phyloP scores from a whole-genome alignment of 2,329 filamentous ascomycete genomes.

The Phialemoniopsis sp. region DNA sequence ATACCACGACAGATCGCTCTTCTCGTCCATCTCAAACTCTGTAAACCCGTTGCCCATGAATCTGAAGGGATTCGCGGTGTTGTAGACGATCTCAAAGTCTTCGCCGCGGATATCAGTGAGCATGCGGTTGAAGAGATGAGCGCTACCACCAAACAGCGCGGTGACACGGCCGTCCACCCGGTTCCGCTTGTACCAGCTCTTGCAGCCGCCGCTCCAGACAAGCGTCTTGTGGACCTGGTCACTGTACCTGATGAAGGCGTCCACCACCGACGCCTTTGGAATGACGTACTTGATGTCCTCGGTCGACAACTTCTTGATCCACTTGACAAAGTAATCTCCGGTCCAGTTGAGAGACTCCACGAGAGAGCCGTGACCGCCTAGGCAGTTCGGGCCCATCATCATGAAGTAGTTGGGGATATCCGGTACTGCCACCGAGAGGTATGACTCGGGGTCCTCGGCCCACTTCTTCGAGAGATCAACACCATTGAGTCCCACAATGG shows the following conservation, averaged over 20 bases:
- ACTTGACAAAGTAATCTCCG: constrained; percentile 41
- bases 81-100: constrained; percentile 16
- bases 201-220: constrained; percentile 9
- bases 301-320: constrained; percentile 41
- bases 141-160: constrained; percentile 10
- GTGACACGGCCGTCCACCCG: constrained; percentile 4
- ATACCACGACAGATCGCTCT: no score
- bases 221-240: constrained; percentile 16
- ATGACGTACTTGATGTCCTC: constrained; percentile 39
- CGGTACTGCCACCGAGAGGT: constrained; percentile 40
- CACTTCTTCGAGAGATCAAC: constrained; percentile 32
- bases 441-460: constrained; percentile 31
- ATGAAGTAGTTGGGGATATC: constrained; percentile 45
- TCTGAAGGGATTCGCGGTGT: constrained; percentile 8
- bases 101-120: constrained; percentile 19
- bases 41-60: constrained; percentile 10
- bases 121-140: constrained; percentile 14
- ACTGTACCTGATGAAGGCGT: constrained; percentile 41
- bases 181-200: constrained; percentile 8
- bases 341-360: constrained; percentile 41
- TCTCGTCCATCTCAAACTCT: no score
- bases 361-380: constrained; percentile 40
- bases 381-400: constrained; percentile 43
- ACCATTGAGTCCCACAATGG: constrained; percentile 30
- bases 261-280: constrained; percentile 35